Percentiles rank a stretch among this genome's conserved stretches.
These are phyloP conservation scores for Chrysoporthe austroafricana DNA, from an alignment of 2,329 filamentous ascomycete genomes.

Conservation along the genomic window DNA sequence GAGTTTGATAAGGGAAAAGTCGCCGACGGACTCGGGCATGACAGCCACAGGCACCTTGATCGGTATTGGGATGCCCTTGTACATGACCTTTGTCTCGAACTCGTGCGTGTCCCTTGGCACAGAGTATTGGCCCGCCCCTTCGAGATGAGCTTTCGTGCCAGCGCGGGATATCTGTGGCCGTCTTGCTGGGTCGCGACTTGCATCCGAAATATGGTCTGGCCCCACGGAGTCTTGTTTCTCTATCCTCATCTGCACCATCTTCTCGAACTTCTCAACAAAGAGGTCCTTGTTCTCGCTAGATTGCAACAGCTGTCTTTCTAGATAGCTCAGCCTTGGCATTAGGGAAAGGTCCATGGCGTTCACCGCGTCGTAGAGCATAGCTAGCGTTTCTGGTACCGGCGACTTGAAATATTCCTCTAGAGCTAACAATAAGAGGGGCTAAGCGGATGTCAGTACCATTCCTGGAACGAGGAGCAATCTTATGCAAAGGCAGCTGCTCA, in stretches of 20 bases:
- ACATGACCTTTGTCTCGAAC: conserved; percentile 92
- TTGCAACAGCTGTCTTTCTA: conserved; percentile 86
- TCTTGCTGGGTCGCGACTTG: conserved; percentile 52
- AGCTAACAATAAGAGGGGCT: conserved; percentile 87
- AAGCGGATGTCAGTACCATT: conserved; percentile 28
- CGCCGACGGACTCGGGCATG: conserved; percentile 93
- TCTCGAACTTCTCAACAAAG: conserved; percentile 96
- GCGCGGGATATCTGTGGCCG: conserved; percentile 58
- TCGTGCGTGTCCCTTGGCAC: conserved; percentile 95
- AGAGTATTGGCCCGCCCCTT: conserved; percentile 68
- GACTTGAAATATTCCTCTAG: conserved; percentile 97
- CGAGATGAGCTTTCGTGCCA: conserved; percentile 65
- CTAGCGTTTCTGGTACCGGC: conserved; percentile 84
- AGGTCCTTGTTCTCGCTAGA: conserved; percentile 93
- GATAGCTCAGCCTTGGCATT: conserved; percentile 80
- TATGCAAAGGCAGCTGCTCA: not conserved
- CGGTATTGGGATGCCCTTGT: conserved; percentile 94
- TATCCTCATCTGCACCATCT: conserved; percentile 85
- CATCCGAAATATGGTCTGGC: conserved; percentile 45
- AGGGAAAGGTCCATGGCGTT: conserved; percentile 97
- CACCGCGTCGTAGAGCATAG: conserved; percentile 86
- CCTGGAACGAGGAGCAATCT: not conserved
- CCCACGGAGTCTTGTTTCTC: conserved; percentile 52
- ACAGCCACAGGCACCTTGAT: conserved; percentile 95
- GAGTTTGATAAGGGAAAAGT: conserved; percentile 96